These are phyloP conservation scores for Tetrapisispora nanseiensis DNA, from an alignment of 805 yeast species.

Conservation along the genomic window DNA sequence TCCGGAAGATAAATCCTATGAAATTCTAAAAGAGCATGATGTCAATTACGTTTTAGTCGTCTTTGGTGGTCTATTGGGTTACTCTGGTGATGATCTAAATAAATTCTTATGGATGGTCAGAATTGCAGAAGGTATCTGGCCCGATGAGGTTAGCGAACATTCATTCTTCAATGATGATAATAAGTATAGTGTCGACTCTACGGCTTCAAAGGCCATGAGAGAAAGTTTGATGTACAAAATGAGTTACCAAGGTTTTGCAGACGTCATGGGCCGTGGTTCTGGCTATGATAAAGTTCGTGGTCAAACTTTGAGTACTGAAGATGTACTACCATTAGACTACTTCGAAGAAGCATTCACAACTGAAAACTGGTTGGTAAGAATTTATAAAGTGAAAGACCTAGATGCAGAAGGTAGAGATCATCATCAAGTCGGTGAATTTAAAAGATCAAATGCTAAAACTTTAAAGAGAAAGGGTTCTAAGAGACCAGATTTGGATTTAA, in stretches of 20 bases:
- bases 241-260: slow-evolving; percentile 81
- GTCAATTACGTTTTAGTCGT: slow-evolving; percentile 90
- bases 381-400: slow-evolving; percentile 80
- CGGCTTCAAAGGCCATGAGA: slow-evolving; percentile 78
- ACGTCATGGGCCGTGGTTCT: slow-evolving; percentile 46
- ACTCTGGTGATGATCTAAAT: slow-evolving; percentile 92
- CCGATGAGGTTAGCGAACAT: slow-evolving; percentile 88
- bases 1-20: slow-evolving; percentile 77
- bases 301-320: slow-evolving; percentile 52
- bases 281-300: slow-evolving; percentile 82
- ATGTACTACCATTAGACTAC: slow-evolving; percentile 51
- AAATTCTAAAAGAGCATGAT: slow-evolving; percentile 80
- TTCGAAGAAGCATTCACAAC: slow-evolving; percentile 92
- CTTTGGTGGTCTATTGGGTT: slow-evolving; percentile 91
- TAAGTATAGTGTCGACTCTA: slow-evolving; percentile 77
- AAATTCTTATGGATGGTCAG: slow-evolving; percentile 98
- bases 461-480: slow-evolving; percentile 35
- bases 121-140: slow-evolving; percentile 99
- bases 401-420: slow-evolving; percentile 82
- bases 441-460: slow-evolving; percentile 29
- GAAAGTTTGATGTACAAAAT: slow-evolving; percentile 89
- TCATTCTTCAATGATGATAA: slow-evolving; percentile 76
- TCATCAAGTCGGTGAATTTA: slow-evolving; percentile 45
- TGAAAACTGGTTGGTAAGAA: slow-evolving; percentile 93
- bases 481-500: slow-evolving; percentile 46